phyloP scores from a whole-genome alignment of 1,139 yeast genomes.

The Suhomyces bokatorum region DNA sequence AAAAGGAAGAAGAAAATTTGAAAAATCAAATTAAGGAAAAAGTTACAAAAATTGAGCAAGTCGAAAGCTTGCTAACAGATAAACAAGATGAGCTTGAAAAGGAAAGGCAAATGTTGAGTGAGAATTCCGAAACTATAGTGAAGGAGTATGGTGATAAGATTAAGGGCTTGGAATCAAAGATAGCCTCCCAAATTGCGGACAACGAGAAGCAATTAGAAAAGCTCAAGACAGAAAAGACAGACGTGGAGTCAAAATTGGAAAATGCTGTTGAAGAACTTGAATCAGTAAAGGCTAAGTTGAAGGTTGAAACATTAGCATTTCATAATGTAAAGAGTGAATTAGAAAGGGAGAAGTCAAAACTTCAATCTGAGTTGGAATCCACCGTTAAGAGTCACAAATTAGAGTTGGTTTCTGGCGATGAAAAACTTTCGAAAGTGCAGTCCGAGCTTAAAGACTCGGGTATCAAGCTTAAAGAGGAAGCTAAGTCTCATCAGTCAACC shows the following conservation, averaged over 20 bases:
- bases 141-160: conserved; percentile 52
- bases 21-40: conserved; percentile 12
- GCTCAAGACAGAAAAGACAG: conserved; percentile 13
- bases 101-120: conserved; percentile 48
- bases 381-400: background rate
- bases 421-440: background rate
- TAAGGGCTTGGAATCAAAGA: conserved; percentile 23
- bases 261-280: conserved; percentile 8
- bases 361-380: background rate
- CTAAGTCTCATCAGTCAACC: background rate
- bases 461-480: background rate
- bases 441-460: background rate
- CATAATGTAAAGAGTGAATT: conserved; percentile 2
- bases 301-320: conserved; percentile 2
- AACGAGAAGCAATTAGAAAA: conserved; percentile 13
- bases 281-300: background rate
- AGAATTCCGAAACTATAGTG: conserved; percentile 50
- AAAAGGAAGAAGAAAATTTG: conserved; percentile 9
- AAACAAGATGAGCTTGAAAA: conserved; percentile 49
- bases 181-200: conserved; percentile 15
- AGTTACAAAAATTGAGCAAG: conserved; percentile 11
- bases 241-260: conserved; percentile 9
- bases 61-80: conserved; percentile 24
- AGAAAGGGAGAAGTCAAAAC: background rate
- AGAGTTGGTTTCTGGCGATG: background rate